phyloP scores from a whole-genome alignment of 495 filamentous ascomycete genomes.

The Aspergillus panamensis region DNA sequence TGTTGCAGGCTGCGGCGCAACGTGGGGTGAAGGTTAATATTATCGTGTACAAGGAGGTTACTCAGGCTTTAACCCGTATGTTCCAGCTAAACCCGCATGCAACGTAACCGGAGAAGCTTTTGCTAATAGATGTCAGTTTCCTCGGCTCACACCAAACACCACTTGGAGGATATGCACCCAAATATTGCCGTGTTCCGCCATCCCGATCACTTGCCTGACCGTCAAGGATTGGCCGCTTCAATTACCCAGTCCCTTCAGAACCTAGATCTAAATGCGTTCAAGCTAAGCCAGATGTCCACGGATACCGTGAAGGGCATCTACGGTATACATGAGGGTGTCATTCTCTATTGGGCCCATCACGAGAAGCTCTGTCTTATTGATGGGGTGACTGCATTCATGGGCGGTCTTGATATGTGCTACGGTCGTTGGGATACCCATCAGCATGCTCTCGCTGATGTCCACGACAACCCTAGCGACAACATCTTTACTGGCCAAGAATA shows the following conservation, averaged over 20 bases:
- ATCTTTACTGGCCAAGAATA: constrained; percentile 92
- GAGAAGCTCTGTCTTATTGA: constrained; percentile 91
- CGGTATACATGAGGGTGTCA: constrained; percentile 72
- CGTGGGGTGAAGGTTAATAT: constrained; percentile 85
- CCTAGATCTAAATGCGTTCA: constrained; percentile 48
- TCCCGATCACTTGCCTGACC: constrained; percentile 81
- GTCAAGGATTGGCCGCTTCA: constrained; percentile 51
- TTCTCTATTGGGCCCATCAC: constrained; percentile 94
- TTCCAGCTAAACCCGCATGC: constrained; percentile 14
- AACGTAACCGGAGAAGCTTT: too few relatives aligned
- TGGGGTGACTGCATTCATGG: constrained; percentile 83
- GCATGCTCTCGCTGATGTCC: constrained; percentile 82
- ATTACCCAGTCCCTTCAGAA: constrained; percentile 51
- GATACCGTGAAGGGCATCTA: constrained; percentile 74
- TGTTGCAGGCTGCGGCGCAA: constrained; percentile 83
- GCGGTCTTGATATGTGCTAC: constrained; percentile 60
- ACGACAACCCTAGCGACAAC: constrained; percentile 71
- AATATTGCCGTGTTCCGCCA: constrained; percentile 93
- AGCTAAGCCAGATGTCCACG: constrained; percentile 54
- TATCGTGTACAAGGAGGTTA: constrained; percentile 93
- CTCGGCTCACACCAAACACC: constrained; percentile 81
- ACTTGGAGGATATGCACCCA: constrained; percentile 70
- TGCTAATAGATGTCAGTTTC: constrained; percentile 51
- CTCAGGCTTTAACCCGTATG: constrained; percentile 81
- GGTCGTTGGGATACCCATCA: constrained; percentile 63